These are phyloP conservation scores for Pseudocercospora macadamiae DNA, from an alignment of 2,329 filamentous ascomycete species.

Conservation along the genomic window DNA sequence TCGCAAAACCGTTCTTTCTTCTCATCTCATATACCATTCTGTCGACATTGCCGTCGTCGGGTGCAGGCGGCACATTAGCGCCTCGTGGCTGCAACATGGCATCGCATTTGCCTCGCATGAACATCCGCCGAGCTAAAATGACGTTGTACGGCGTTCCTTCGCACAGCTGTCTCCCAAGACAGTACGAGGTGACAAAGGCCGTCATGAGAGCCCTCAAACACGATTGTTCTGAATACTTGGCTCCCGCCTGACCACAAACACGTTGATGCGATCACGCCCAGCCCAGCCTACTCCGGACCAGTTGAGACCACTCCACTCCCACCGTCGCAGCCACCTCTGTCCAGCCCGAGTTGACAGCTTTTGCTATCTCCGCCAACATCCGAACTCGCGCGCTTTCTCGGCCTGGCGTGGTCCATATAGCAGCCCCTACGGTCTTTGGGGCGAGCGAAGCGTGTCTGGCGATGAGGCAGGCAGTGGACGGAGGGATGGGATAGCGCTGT, in stretches of 20 bases:
- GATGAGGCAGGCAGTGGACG: not conserved
- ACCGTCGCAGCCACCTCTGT: not conserved
- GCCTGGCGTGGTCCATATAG: not conserved
- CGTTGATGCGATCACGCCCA: not conserved
- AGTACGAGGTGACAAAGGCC: not conserved
- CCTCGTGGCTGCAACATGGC: slow-evolving; percentile 2
- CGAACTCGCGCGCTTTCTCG: not conserved
- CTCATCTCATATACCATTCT: not conserved
- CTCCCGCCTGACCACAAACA: not conserved
- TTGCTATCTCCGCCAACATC: slow-evolving; percentile 2
- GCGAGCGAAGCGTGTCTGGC: not conserved
- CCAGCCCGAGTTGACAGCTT: not conserved
- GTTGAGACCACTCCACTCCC: not conserved
- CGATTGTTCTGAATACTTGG: not conserved
- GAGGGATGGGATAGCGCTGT: not conserved
- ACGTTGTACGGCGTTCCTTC: slow-evolving; percentile 2
- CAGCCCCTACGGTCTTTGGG: too few species aligned
- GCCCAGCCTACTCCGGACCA: not conserved
- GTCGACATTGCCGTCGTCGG: not conserved
- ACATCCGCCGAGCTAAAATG: not conserved
- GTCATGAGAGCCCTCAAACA: not conserved
- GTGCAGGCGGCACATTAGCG: slow-evolving; percentile 2
- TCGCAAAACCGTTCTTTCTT: not conserved
- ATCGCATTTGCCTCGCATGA: not conserved
- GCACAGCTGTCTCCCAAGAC: not conserved